These are phyloP conservation scores for Zelopaecilomyces penicillatus DNA, from an alignment of 2,329 filamentous ascomycete genomes.

Conservation along the genomic window DNA sequence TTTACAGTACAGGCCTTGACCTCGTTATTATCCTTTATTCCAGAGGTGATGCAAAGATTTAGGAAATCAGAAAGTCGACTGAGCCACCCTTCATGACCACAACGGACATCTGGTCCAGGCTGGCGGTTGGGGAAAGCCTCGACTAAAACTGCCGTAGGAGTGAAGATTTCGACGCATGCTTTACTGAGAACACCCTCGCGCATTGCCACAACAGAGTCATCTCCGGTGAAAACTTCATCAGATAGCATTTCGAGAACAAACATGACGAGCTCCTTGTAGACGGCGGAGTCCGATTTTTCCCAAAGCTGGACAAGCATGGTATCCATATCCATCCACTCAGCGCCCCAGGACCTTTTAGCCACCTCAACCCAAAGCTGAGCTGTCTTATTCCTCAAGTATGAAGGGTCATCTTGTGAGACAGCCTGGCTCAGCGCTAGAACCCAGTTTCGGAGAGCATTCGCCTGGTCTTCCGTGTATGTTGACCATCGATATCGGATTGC, in stretches of 20 bases:
- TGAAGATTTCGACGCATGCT: constrained; percentile 89
- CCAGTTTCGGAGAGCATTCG: constrained; percentile 61
- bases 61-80: constrained; percentile 67
- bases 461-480: constrained; percentile 61
- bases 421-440: constrained; percentile 69
- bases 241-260: constrained; percentile 84
- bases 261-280: constrained; percentile 77
- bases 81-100: constrained; percentile 80
- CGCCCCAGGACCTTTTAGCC: constrained; percentile 87
- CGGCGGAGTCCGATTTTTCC: constrained; percentile 56
- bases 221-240: constrained; percentile 86
- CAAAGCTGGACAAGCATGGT: constrained; percentile 71
- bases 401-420: constrained; percentile 62
- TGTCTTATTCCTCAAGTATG: constrained; percentile 86
- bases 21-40: constrained; percentile 56
- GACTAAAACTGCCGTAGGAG: constrained; percentile 63
- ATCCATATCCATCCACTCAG: constrained; percentile 94
- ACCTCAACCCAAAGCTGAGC: constrained; percentile 92
- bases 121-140: constrained; percentile 71
- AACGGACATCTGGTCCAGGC: constrained; percentile 59
- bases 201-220: constrained; percentile 77
- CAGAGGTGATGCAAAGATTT: constrained; percentile 59
- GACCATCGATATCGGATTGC: constrained; percentile 80
- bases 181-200: constrained; percentile 79
- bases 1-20: constrained; percentile 66